Evolutionary conservation across 2,329 filamentous ascomycete species (phyloP).

Genomic region (Sporothrix mexicana): DNA sequence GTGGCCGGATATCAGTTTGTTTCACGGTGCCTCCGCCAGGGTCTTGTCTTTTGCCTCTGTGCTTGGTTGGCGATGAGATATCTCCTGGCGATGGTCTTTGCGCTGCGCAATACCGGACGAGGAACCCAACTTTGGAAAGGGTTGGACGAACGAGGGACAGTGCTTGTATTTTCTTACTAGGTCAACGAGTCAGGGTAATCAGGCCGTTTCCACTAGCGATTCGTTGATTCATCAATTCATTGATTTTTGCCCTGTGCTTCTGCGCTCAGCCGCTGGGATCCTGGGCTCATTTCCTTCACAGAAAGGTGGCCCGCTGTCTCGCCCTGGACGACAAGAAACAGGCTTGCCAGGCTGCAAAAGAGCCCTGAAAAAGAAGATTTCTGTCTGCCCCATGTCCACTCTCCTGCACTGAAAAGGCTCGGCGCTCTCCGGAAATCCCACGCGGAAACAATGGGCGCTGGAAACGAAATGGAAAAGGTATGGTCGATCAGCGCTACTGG

Average conservation of each 20-base stretch:
- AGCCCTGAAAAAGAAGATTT: neutral
- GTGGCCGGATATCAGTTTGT: neutral
- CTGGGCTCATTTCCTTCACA: slow-evolving; percentile 14
- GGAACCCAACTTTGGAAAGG: slow-evolving; percentile 14
- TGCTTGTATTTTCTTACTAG: neutral
- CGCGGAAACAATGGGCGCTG: neutral
- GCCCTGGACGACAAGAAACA: neutral
- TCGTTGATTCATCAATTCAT: neutral
- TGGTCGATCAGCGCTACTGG: slow-evolving; percentile 9
- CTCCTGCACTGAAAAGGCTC: neutral
- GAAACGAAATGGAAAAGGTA: neutral
- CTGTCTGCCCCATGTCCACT: neutral
- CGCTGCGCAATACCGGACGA: slow-evolving; percentile 19
- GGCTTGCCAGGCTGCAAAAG: neutral
- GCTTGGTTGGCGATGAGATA: neutral
- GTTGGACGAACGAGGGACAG: slow-evolving; percentile 3
- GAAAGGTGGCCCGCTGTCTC: neutral
- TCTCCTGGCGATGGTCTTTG: neutral
- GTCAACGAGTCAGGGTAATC: neutral
- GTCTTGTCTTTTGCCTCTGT: neutral
- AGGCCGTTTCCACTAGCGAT: neutral
- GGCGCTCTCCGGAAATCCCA: slow-evolving; percentile 3
- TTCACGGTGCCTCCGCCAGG: neutral
- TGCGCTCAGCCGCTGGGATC: slow-evolving; percentile 10
- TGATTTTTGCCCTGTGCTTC: neutral